Evolutionary conservation across 2,329 filamentous ascomycete species (phyloP).

Genomic region (Lasiodiplodia hormozganensis): DNA sequence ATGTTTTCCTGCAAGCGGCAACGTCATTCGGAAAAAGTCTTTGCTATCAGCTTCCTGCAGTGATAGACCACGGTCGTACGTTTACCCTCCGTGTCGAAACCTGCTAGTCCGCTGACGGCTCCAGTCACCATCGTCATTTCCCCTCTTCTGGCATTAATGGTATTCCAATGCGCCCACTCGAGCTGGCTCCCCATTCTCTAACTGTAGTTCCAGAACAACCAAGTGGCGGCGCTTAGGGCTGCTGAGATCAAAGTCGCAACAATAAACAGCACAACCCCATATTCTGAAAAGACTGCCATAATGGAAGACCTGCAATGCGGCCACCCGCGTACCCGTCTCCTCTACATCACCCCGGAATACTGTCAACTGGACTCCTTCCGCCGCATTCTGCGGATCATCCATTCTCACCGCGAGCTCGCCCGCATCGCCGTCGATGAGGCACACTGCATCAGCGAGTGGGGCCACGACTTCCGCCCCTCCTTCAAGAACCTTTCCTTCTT

Average conservation of each 20-base stretch:
- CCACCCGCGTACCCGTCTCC: conserved; percentile 79
- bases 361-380: conserved; percentile 82
- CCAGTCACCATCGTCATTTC: conserved; percentile 89
- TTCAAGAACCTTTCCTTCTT: conserved; percentile 91
- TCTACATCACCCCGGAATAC: conserved; percentile 93
- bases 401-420: conserved; percentile 83
- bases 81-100: conserved; percentile 33
- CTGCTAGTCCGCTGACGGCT: conserved; percentile 32
- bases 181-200: not conserved
- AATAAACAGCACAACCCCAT: conserved; percentile 82
- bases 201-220: conserved; percentile 73
- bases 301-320: conserved; percentile 84
- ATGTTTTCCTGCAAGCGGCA: conserved; percentile 92
- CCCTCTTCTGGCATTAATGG: conserved; percentile 88
- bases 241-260: conserved; percentile 81
- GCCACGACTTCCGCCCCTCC: conserved; percentile 92
- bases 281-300: conserved; percentile 70
- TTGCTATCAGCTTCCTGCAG: conserved; percentile 89
- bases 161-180: conserved; percentile 45
- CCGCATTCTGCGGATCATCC: conserved; percentile 72
- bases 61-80: conserved; percentile 84
- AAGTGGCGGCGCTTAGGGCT: conserved; percentile 79
- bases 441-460: conserved; percentile 98
- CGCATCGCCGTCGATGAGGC: conserved; percentile 92
- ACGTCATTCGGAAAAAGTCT: conserved; percentile 92